Percentiles rank a stretch among this genome's conserved stretches.
Conservation (phyloP, 768 basidiomycete genomes). For the Dendrothele bispora region DNA sequence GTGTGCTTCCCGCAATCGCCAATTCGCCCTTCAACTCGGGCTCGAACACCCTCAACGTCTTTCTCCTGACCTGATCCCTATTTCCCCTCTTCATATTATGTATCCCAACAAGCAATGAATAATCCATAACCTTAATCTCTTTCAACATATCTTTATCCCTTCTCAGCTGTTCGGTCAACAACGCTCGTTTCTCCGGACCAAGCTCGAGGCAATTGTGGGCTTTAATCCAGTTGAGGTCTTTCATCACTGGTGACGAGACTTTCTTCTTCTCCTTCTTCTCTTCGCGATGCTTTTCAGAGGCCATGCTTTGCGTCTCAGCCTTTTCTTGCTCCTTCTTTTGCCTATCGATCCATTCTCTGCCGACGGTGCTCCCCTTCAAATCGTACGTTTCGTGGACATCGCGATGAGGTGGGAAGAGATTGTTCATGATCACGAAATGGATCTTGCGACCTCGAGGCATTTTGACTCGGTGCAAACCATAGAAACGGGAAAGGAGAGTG, state of each 20-base stretch:
- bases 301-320: background rate
- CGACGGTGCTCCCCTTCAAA: conserved; percentile 92
- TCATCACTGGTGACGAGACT: conserved; percentile 88
- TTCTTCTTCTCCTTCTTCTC: conserved; percentile 65
- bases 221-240: conserved; percentile 97
- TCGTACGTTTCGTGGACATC: conserved; percentile 99
- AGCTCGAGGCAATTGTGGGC: conserved; percentile 75
- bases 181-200: conserved; percentile 93
- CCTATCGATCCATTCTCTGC: conserved; percentile 76
- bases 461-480: conserved; percentile 97
- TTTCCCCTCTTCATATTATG: conserved; percentile 92
- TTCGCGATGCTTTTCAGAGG: conserved; percentile 44
- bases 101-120: conserved; percentile 90
- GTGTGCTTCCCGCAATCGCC: conserved; percentile 3
- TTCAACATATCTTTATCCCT: conserved; percentile 87
- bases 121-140: conserved; percentile 90
- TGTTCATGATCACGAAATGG: conserved; percentile 99
- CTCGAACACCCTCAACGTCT: conserved; percentile 90
- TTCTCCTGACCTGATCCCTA: conserved; percentile 85
- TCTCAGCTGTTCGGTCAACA: conserved; percentile 88
- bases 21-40: conserved; percentile 1
- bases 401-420: conserved; percentile 95
- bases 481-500: conserved; percentile 90
- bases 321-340: background rate
- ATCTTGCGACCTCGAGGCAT: conserved; percentile 92